A percentile compares a stretch with the other conserved stretches of the same genome.
These are phyloP conservation scores for Tephrocybe sp. DNA, from an alignment of 768 basidiomycete species.

Conservation along the genomic window DNA sequence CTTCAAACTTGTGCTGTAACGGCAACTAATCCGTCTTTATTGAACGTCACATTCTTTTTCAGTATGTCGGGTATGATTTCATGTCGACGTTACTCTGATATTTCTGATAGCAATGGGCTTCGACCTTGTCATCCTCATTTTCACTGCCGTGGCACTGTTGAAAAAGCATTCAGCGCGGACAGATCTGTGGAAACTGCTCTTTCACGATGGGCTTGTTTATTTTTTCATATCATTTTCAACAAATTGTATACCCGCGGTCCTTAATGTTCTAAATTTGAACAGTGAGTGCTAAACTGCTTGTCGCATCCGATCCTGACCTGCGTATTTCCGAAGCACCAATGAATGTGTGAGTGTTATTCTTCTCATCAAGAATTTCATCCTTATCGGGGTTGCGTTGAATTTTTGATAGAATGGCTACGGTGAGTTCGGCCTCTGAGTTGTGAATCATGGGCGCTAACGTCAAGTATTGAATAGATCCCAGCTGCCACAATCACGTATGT, in stretches of 20 bases:
- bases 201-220: constrained; percentile 72
- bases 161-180: constrained; percentile 52
- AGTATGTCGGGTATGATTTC: no score
- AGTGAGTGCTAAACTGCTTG: constrained; percentile 35
- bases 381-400: background rate
- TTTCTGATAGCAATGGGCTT: constrained; percentile 74
- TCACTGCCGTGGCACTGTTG: constrained; percentile 54
- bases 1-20: constrained; percentile 47
- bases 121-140: constrained; percentile 58
- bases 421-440: constrained; percentile 23
- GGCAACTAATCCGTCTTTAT: constrained; percentile 51
- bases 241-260: constrained; percentile 67
- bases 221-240: constrained; percentile 65
- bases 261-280: constrained; percentile 61
- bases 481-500: constrained; percentile 64
- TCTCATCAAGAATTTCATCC: background rate
- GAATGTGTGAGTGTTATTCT: constrained; percentile 38
- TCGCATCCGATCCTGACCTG: constrained; percentile 7
- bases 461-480: constrained; percentile 43
- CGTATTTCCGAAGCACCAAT: constrained; percentile 43
- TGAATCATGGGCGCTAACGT: constrained; percentile 12
- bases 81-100: no score
- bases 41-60: constrained; percentile 69
- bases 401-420: constrained; percentile 50
- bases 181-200: constrained; percentile 67